Conservation (phyloP, 2,329 filamentous ascomycete genomes). For the Aureobasidium zeae region DNA sequence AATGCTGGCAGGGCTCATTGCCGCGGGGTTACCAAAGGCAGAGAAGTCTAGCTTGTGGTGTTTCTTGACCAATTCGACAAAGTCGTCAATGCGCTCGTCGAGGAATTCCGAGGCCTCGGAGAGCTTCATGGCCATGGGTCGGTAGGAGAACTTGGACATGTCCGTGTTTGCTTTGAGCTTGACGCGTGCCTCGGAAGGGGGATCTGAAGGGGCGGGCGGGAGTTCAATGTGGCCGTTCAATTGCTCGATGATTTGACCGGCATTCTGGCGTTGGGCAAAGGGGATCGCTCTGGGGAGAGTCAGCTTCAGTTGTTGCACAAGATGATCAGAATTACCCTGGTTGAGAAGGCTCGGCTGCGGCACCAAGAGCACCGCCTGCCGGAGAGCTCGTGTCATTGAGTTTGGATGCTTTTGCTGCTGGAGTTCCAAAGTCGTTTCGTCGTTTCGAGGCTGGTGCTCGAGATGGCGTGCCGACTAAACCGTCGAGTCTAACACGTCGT, state of each 20-base stretch:
- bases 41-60: conserved; percentile 67
- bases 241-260: conserved; percentile 73
- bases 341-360: conserved; percentile 1
- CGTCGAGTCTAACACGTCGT: conserved; percentile 34
- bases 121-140: conserved; percentile 87
- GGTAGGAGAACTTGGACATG: conserved; percentile 82
- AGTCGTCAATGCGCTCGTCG: conserved; percentile 91
- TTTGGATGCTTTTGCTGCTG: conserved; percentile 37
- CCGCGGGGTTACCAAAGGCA: conserved; percentile 78
- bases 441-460: conserved; percentile 42
- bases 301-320: conserved; percentile 20
- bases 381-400: conserved; percentile 43
- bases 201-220: conserved; percentile 49
- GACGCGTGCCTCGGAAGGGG: conserved; percentile 66
- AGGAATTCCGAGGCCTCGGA: conserved; percentile 87
- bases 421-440: conserved; percentile 44
- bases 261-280: conserved; percentile 68
- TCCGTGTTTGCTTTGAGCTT: conserved; percentile 81
- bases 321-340: conserved; percentile 8
- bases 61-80: conserved; percentile 62
- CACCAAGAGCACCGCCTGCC: conserved; percentile 23
- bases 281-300: conserved; percentile 35
- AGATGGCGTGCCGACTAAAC: conserved; percentile 38
- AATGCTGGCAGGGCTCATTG: conserved; percentile 74
- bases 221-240: conserved; percentile 67